These are phyloP conservation scores for Chaetomium globosum DNA, from an alignment of 2,329 filamentous ascomycete species.

Conservation along the genomic window DNA sequence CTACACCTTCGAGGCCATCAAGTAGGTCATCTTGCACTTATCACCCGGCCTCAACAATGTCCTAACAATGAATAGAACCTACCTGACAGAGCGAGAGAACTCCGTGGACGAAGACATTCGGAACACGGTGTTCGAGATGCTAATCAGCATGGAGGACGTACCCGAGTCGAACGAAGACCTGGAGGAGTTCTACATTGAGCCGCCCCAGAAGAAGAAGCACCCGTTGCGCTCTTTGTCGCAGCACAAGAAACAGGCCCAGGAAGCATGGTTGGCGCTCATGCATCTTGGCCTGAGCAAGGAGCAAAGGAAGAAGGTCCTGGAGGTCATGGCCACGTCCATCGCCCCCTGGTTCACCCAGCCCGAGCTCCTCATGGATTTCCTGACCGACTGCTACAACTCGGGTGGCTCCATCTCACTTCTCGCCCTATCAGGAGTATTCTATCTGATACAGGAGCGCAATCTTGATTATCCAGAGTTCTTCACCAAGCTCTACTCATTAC, in stretches of 20 bases:
- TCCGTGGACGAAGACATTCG: conserved; percentile 47
- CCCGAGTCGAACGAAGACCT: conserved; percentile 69
- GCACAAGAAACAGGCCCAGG: conserved; percentile 79
- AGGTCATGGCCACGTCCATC: conserved; percentile 74
- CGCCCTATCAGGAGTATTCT: conserved; percentile 90
- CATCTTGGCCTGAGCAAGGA: conserved; percentile 66
- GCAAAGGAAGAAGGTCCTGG: conserved; percentile 77
- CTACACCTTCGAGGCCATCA: conserved; percentile 74
- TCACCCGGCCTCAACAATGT: conserved; percentile 35
- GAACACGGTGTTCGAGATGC: conserved; percentile 61
- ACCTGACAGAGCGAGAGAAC: conserved; percentile 40
- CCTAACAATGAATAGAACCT: conserved; percentile 38
- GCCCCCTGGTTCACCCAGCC: conserved; percentile 87
- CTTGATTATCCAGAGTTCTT: conserved; percentile 96
- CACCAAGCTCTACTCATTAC: conserved; percentile 85
- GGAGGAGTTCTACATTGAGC: conserved; percentile 65
- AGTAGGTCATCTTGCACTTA: conserved; percentile 52
- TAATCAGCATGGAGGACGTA: conserved; percentile 69
- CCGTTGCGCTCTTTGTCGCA: conserved; percentile 65
- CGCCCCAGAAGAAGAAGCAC: conserved; percentile 69
- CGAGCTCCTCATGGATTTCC: conserved; percentile 90
- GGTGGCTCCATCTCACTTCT: conserved; percentile 86
- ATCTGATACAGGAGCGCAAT: conserved; percentile 90
- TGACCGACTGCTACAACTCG: conserved; percentile 88
- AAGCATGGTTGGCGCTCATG: conserved; percentile 82